phyloP scores from a whole-genome alignment of 352 stramenopile genomes.

The Phytophthora cactorum region DNA sequence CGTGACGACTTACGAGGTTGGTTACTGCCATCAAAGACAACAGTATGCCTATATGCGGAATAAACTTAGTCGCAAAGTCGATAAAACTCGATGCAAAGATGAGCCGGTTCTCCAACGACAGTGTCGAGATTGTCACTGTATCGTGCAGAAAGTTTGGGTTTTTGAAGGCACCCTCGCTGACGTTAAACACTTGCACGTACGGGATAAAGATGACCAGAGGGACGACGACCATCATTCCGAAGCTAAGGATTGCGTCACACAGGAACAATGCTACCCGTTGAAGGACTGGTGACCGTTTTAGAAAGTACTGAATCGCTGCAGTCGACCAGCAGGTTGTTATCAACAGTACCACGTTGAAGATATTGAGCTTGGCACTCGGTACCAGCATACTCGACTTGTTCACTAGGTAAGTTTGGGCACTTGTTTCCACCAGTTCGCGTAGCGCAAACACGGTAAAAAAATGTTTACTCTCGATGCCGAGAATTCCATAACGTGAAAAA shows the following conservation, averaged over 20 bases:
- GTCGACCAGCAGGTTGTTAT: conserved; percentile 34
- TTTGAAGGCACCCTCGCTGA: conserved; percentile 1
- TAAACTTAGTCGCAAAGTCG: conserved; percentile 19
- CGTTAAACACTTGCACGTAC: conserved; percentile 23
- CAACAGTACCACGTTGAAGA: conserved; percentile 15
- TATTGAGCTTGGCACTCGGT: conserved; percentile 11
- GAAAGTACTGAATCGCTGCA: conserved; percentile 18
- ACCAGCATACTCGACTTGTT: conserved; percentile 31
- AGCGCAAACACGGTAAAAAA: conserved; percentile 30
- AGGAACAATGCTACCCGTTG: conserved; percentile 10
- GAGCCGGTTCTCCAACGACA: conserved; percentile 19
- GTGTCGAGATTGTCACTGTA: conserved; percentile 8
- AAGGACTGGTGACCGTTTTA: conserved; percentile 9
- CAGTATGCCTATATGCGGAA: conserved; percentile 22
- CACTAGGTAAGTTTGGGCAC: conserved; percentile 34
- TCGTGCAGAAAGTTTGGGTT: conserved; percentile 14
- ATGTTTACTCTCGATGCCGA: conserved; percentile 36
- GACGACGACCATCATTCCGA: conserved; percentile 24
- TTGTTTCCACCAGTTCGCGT: conserved; percentile 30
- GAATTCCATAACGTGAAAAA: conserved; percentile 24
- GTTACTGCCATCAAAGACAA: conserved; percentile 14
- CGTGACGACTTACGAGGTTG: conserved; percentile 2
- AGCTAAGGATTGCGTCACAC: conserved; percentile 21
- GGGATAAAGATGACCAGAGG: conserved; percentile 24
- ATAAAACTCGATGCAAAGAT: conserved; percentile 11